These are phyloP conservation scores for Coemansia sp. DNA, from an alignment of 192 early-diverging fungal genomes.

Conservation along the genomic window DNA sequence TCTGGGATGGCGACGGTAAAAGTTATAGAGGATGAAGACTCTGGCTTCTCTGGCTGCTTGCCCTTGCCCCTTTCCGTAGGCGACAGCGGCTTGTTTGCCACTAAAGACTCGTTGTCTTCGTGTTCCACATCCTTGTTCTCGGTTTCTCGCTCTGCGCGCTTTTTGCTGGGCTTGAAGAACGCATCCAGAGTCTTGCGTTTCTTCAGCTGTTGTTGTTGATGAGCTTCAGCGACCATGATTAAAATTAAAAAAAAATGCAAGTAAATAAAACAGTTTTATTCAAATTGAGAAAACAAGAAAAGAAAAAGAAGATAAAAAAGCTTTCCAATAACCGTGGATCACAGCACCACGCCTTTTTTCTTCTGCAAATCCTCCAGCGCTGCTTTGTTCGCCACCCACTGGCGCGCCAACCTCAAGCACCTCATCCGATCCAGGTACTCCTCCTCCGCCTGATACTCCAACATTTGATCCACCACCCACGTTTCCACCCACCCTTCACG, in stretches of 20 bases:
- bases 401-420: constrained; percentile 12
- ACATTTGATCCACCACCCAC: constrained; percentile 10
- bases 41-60: neutral
- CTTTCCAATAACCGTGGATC: too few species aligned
- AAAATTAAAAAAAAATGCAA: constrained; percentile 1
- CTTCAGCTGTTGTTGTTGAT: neutral
- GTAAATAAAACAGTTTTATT: constrained; percentile 11
- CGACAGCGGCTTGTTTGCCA: too few species aligned
- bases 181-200: constrained; percentile 50
- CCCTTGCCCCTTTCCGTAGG: neutral
- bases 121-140: neutral
- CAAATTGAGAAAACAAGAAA: neutral
- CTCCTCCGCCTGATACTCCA: constrained; percentile 18
- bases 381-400: constrained; percentile 20
- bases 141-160: neutral
- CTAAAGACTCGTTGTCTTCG: neutral
- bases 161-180: constrained; percentile 28
- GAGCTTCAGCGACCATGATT: neutral
- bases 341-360: too few species aligned
- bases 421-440: constrained; percentile 18
- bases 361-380: neutral
- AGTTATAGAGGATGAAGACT: neutral
- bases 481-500: neutral
- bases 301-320: constrained; percentile 4
- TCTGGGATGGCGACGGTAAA: neutral